A percentile compares a stretch with the other conserved stretches of the same genome.
These are phyloP conservation scores for Yarrowia bubula DNA, from an alignment of 805 yeast species.

Conservation along the genomic window DNA sequence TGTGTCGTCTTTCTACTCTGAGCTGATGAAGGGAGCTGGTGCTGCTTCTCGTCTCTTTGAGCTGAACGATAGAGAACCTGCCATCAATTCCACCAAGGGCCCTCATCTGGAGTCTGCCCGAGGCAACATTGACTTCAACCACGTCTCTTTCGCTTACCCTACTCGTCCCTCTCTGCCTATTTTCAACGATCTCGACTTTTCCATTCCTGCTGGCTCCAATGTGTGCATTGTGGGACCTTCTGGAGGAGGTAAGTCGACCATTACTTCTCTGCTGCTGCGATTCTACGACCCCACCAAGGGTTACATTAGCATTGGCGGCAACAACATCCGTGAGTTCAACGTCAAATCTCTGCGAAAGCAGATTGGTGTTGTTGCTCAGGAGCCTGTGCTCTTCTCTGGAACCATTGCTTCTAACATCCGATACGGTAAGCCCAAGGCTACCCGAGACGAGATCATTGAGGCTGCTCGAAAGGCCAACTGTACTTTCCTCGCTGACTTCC, in stretches of 20 bases:
- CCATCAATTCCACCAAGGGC: conserved; percentile 68
- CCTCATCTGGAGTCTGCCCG: conserved; percentile 31
- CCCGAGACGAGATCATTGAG: conserved; percentile 57
- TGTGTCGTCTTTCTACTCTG: conserved; percentile 84
- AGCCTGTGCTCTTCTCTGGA: conserved; percentile 85
- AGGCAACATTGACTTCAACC: conserved; percentile 53
- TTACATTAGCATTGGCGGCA: conserved; percentile 59
- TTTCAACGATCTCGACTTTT: conserved; percentile 58
- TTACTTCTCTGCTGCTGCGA: conserved; percentile 72
- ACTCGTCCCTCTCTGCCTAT: conserved; percentile 72
- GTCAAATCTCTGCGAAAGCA: conserved; percentile 69
- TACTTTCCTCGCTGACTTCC: conserved; percentile 68
- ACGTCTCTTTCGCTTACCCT: conserved; percentile 76
- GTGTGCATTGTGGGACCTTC: conserved; percentile 96
- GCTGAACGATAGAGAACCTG: conserved; percentile 72
- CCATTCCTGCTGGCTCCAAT: conserved; percentile 75
- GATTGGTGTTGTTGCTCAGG: conserved; percentile 91
- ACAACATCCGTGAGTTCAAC: conserved; percentile 61
- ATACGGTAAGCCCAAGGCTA: conserved; percentile 64
- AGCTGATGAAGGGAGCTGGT: conserved; percentile 95
- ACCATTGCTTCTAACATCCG: conserved; percentile 77
- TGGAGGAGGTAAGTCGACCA: conserved; percentile 93
- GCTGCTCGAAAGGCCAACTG: conserved; percentile 76
- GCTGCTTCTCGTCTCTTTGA: conserved; percentile 92
- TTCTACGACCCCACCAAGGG: conserved; percentile 80